Evolutionary conservation across 306 rosid genomes (phyloP).

Genomic region (Oxytropis ochrocephala): DNA sequence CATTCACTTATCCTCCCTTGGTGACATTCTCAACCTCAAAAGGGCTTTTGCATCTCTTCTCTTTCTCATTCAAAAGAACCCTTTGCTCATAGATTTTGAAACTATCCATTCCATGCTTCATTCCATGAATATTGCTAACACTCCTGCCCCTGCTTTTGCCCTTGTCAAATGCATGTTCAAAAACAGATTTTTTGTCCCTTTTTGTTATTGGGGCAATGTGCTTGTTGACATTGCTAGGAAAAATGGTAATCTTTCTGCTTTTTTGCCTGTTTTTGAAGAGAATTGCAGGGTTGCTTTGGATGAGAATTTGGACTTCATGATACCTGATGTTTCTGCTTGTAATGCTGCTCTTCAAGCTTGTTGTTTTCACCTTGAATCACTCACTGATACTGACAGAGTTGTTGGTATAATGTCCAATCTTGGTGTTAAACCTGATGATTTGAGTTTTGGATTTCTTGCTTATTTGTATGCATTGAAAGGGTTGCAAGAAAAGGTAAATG

Average conservation of each 20-base stretch:
- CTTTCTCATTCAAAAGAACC: conserved; percentile 55
- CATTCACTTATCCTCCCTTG: conserved; percentile 55
- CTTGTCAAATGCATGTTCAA: conserved; percentile 60
- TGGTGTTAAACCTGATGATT: conserved; percentile 64
- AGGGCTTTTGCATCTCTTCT: conserved; percentile 72
- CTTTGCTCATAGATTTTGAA: conserved; percentile 34
- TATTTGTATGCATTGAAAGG: conserved; percentile 82
- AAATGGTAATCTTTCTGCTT: conserved; percentile 47
- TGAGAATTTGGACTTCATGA: conserved; percentile 70
- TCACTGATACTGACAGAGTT: conserved; percentile 59
- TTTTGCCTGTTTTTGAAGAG: conserved; percentile 60
- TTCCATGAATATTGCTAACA: conserved; percentile 62
- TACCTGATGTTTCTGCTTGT: conserved; percentile 67
- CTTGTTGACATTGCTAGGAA: conserved; percentile 58
- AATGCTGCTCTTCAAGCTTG: conserved; percentile 85
- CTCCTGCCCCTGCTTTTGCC: conserved; percentile 79
- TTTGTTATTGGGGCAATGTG: conserved; percentile 54
- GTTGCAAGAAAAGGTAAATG: conserved; percentile 48
- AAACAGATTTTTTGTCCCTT: conserved; percentile 65
- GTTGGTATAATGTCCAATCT: conserved; percentile 61
- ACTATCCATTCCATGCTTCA: conserved; percentile 44
- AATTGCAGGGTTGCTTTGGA: conserved; percentile 60
- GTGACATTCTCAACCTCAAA: conserved; percentile 65
- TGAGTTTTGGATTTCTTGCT: conserved; percentile 75
- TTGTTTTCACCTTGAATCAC: conserved; percentile 64